Evolutionary conservation across 1,284 basidiomycete genomes (phyloP).

Genomic region (Sphaerobolus stellatus): DNA sequence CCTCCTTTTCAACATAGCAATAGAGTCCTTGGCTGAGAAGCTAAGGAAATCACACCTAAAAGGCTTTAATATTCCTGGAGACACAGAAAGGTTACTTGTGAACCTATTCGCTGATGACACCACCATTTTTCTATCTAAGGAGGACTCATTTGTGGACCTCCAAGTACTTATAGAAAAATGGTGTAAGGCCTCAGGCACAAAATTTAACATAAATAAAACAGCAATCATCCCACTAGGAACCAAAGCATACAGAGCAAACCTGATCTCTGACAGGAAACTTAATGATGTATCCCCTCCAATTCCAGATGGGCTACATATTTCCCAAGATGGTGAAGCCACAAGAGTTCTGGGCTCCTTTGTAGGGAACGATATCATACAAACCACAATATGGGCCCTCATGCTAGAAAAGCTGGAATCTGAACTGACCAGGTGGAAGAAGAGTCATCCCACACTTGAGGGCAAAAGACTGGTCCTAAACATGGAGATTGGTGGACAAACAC

Average conservation of each 20-base stretch:
- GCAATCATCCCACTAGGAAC: conserved; percentile 35
- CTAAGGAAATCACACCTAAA: conserved; percentile 19
- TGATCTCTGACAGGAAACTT: conserved; percentile 2
- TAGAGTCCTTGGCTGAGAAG: conserved; percentile 24
- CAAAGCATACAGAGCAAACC: conserved; percentile 12
- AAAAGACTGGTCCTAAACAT: conserved; percentile 22
- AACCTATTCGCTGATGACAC: conserved; percentile 36
- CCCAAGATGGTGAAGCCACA: conserved; percentile 22
- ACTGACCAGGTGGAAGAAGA: conserved; percentile 20
- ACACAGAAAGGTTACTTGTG: conserved; percentile 20
- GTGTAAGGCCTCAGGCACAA: conserved; percentile 33
- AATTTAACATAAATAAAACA: conserved; percentile 37
- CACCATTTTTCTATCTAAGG: conserved; percentile 20
- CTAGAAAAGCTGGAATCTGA: conserved; percentile 16
- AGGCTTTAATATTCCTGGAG: conserved; percentile 18
- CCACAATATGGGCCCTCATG: conserved; percentile 21
- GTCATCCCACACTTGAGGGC: conserved; percentile 18
- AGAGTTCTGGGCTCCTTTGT: conserved; percentile 30
- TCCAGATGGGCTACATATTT: conserved; percentile 14
- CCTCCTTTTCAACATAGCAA: conserved; percentile 28
- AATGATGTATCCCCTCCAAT: not conserved
- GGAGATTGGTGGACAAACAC: too few species aligned
- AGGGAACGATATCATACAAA: conserved; percentile 21
- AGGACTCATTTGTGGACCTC: conserved; percentile 22
- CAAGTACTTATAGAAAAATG: conserved; percentile 26